A percentile compares a stretch with the other conserved stretches of the same genome.
These are phyloP conservation scores for Ochromonas danica DNA, from an alignment of 108 stramenopile species.

Conservation along the genomic window DNA sequence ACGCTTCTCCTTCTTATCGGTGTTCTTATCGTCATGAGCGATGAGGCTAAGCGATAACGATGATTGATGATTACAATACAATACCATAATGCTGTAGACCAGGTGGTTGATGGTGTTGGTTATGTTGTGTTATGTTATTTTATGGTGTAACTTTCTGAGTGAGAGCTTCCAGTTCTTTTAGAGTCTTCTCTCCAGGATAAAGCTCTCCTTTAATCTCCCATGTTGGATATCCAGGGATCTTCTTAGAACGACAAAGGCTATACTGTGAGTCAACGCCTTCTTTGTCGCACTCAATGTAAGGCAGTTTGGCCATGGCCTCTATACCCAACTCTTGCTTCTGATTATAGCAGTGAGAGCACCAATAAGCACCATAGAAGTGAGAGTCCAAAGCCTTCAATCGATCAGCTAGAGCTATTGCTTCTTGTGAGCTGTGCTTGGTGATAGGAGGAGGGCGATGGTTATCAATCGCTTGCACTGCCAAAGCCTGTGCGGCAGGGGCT, in stretches of 20 bases:
- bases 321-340: conserved; percentile 69
- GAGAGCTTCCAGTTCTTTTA: conserved; percentile 85
- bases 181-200: conserved; percentile 80
- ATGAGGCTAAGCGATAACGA: no score
- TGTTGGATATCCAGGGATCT: conserved; percentile 87
- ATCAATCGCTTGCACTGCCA: conserved; percentile 31
- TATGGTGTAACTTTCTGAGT: no score
- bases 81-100: no score
- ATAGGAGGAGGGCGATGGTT: conserved; percentile 68
- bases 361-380: conserved; percentile 87
- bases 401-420: conserved; percentile 64
- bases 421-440: conserved; percentile 62
- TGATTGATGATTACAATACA: no score
- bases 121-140: no score
- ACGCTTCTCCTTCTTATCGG: no score
- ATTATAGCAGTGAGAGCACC: conserved; percentile 90
- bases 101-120: no score
- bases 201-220: conserved; percentile 89
- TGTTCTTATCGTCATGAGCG: no score
- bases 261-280: conserved; percentile 69
- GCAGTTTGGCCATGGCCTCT: conserved; percentile 71
- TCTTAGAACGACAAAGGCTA: conserved; percentile 3
- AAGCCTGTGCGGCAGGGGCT: background rate
- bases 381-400: conserved; percentile 67
- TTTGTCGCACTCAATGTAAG: conserved; percentile 79